A percentile compares a stretch with the other conserved stretches of the same genome.
Evolutionary conservation across 331 rosid species (phyloP).

Genomic region (Malus hybrid): DNA sequence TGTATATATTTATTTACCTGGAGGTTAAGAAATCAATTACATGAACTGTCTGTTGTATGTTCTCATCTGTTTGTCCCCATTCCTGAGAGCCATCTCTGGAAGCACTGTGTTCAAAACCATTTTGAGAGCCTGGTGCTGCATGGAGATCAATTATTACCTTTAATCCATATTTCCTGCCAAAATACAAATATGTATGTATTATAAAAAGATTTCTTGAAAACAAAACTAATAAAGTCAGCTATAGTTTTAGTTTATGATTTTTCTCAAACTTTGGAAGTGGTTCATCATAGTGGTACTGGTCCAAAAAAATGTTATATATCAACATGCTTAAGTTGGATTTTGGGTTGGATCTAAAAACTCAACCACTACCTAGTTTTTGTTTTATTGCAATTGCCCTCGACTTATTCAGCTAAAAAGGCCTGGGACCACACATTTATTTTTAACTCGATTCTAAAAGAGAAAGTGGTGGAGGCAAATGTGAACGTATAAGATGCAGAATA

Average conservation of each 20-base stretch:
- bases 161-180: conserved; percentile 53
- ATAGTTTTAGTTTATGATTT: not conserved
- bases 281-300: not conserved
- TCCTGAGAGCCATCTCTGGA: conserved; percentile 61
- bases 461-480: not conserved
- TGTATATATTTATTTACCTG: conserved; percentile 25
- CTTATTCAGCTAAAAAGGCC: not conserved
- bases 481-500: no score
- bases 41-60: conserved; percentile 46
- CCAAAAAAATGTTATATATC: not conserved
- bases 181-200: not conserved
- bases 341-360: not conserved
- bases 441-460: not conserved
- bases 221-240: no score
- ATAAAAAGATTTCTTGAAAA: no score
- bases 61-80: conserved; percentile 60
- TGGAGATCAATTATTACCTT: conserved; percentile 67
- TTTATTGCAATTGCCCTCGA: not conserved
- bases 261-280: not conserved
- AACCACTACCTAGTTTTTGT: not conserved
- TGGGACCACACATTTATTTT: not conserved
- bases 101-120: conserved; percentile 50
- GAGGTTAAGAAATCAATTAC: conserved; percentile 61
- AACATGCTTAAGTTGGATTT: not conserved
- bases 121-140: conserved; percentile 75